Conservation (phyloP, 1,139 yeast genomes). For the Diutina neorugosa region DNA sequence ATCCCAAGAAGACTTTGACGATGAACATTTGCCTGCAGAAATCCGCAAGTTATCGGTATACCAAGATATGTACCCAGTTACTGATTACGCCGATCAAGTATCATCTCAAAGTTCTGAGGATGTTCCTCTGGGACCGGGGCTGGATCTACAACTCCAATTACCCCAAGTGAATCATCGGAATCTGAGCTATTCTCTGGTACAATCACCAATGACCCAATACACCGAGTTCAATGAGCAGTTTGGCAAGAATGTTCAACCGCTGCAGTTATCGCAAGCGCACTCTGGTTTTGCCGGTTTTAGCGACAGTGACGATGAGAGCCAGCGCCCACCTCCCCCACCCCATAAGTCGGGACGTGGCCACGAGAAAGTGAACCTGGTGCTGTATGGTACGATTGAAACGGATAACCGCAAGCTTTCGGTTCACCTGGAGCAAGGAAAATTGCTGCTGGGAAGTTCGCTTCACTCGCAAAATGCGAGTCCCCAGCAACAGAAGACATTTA, state of each 20-base stretch:
- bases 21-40: constrained; percentile 22
- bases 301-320: constrained; percentile 11
- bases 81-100: constrained; percentile 15
- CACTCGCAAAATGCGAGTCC: constrained; percentile 1
- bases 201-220: constrained; percentile 42
- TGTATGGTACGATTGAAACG: not conserved
- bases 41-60: constrained; percentile 21
- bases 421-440: not conserved
- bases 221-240: constrained; percentile 40
- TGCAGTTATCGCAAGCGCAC: constrained; percentile 4
- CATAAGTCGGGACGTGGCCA: constrained; percentile 8
- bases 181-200: constrained; percentile 30
- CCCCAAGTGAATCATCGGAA: constrained; percentile 14
- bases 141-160: constrained; percentile 4
- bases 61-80: constrained; percentile 22
- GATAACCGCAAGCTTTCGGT: not conserved
- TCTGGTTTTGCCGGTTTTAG: constrained; percentile 7
- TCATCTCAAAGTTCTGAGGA: constrained; percentile 11
- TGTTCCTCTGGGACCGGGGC: constrained; percentile 12
- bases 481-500: not conserved
- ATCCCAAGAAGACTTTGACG: constrained; percentile 22
- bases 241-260: constrained; percentile 13
- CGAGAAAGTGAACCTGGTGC: constrained; percentile 10
- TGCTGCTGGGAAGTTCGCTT: not conserved
- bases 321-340: constrained; percentile 17